Evolutionary conservation across 768 basidiomycete genomes (phyloP), one percentile per base, ranked within the genome.

Genomic region (Russula brevipes): DNA sequence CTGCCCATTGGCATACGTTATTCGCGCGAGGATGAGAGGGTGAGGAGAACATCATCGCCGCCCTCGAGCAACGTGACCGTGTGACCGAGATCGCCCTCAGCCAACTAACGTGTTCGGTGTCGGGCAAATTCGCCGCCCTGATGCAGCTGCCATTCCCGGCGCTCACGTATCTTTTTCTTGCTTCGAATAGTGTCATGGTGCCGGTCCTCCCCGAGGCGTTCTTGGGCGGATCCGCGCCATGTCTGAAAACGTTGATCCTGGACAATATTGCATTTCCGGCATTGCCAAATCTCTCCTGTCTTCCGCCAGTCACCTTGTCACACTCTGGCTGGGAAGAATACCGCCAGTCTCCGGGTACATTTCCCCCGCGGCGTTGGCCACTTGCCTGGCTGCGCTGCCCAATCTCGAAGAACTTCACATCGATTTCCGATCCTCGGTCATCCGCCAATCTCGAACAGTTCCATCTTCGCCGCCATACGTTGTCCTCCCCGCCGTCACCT

Each of bases 181-280:
- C 1, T 14, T 17, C 11, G 6, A 24, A 51, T n/a, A 5, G 19
- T 24, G 24, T 24, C 5, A 33, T 5, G 4, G 24, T 30, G 14
- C 19, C 45, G 8, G n/a, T 11, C 46, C 30, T 61, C n/a, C 47
- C 54, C 5, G 38, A 55, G 3, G 3, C 39, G 9, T 61, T 55
- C 46, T 17, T 61, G 12, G 46, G 39, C 11, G 60, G 46, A 50
- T 61, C 54, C 3, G 54, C 60, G 2, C 47, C 60, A 4, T 11
- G 8, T 61, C 47, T 61, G 16, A 12, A 12, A 16, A 4, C 2
- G 2, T 16, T 61, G 24, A 1, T 8, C 5, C n/a, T 54, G 7
- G 7, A 6, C n/a, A 41, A 24, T 24, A 24, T 24, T 24, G 24
- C 24, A 24, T 24, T 55, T 14, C 31, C 39, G 0, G 54, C 38